Base-by-base conservation (phyloP, 75 land plant species). In the Isoetes taiwanensis region DNA sequence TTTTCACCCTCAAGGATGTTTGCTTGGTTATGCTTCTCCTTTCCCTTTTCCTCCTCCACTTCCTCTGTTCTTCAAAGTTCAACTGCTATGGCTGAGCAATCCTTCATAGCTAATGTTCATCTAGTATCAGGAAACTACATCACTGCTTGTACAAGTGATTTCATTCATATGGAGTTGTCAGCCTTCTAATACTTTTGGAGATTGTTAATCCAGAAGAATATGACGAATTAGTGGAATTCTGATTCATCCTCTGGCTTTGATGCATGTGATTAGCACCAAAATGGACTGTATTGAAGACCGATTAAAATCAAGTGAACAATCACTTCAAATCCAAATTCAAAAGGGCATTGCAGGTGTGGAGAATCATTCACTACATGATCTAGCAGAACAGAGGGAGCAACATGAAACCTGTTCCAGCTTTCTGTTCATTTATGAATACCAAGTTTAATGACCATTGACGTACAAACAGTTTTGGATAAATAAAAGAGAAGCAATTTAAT, bases 181-280 rank as follows among this genome's bases (percentile, higher is more conserved):
- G n/a, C n/a, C n/a, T n/a, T n/a, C n/a, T n/a, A n/a, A n/a, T n/a
- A n/a, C n/a, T n/a, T n/a, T n/a, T n/a, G n/a, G n/a, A 46, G 4
- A 6, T 46, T 23, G 34, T 2, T 29, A 16, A 19, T 43, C 65
- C 66, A 90, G 96, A 90, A 71, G 81, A 82, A 14, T 69, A 75
- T 57, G 93, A 84, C 14, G 82, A 85, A 43, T 82, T 82, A 66
- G 96, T 85, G 66, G 96, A 90, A 59, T 38, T 34, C 59, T 90
- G 69, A 82, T 90, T 63, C 87, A 90, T 38, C 96, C 96, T 0
- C 83, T 77, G 52, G 96, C 96, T n/a, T 71, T 90, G 5, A 86
- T 90, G 96, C 91, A 90, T 68, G 83, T 90, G 1, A 71, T 90
- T 52, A 91, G 96, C 21, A 90, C 96, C 14, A 82, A 90, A 71